These are phyloP conservation scores for Spiromastix sp. DNA, from an alignment of 2,329 filamentous ascomycete genomes.

Conservation along the genomic window DNA sequence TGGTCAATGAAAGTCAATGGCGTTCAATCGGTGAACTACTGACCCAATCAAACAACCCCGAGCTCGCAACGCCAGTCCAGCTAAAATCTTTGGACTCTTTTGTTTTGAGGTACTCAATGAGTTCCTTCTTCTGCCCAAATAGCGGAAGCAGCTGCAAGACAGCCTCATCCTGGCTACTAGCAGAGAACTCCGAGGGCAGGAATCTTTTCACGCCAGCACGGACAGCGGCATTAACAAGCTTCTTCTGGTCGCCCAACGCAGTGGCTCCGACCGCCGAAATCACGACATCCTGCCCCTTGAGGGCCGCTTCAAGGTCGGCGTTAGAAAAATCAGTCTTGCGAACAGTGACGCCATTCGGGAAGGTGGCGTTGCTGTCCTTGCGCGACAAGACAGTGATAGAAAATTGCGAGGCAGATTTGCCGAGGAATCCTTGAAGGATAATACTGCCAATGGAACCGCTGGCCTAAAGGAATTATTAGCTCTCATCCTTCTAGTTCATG, in stretches of 20 bases:
- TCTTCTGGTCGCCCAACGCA: constrained; percentile 35
- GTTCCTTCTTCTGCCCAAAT: constrained; percentile 17
- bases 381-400: constrained; percentile 42
- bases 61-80: constrained; percentile 51
- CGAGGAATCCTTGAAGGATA: too few relatives aligned
- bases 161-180: constrained; percentile 16
- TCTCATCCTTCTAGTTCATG: too few relatives aligned
- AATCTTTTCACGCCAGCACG: constrained; percentile 51
- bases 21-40: too few relatives aligned
- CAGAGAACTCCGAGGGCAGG: constrained; percentile 49
- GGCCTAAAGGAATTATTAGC: too few relatives aligned
- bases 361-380: constrained; percentile 27
- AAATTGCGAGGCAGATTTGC: too few relatives aligned
- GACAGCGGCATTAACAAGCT: constrained; percentile 48
- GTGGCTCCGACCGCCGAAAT: constrained; percentile 37
- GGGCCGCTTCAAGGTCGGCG: constrained; percentile 36
- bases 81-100: constrained; percentile 35
- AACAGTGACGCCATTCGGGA: constrained; percentile 32
- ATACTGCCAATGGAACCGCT: too few relatives aligned
- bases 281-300: constrained; percentile 49
- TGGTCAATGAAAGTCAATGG: too few relatives aligned
- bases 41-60: constrained; percentile 52
- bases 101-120: constrained; percentile 43
- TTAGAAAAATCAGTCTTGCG: constrained; percentile 40
- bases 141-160: constrained; percentile 18